These are phyloP conservation scores for Wickerhamiella bombiphila DNA, from an alignment of 805 yeast species.

Conservation along the genomic window DNA sequence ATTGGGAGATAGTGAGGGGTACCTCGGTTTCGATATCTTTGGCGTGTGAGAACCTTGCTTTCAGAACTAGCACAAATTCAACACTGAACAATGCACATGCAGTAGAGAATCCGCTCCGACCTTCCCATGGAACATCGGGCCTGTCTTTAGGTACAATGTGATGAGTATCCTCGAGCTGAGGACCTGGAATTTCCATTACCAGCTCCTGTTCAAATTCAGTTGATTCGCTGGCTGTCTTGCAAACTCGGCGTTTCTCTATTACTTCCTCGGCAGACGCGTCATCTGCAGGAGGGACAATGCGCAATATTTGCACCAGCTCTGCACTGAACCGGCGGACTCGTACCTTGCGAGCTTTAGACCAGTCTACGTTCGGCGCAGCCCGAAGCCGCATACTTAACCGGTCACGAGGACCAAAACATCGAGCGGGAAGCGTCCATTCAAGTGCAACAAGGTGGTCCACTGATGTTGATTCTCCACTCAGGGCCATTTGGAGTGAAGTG, in stretches of 20 bases:
- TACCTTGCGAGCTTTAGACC: conserved; percentile 25
- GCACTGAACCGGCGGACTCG: conserved; percentile 24
- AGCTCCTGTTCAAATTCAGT: conserved; percentile 19
- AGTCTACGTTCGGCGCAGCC: conserved; percentile 25
- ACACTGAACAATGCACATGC: conserved; percentile 23
- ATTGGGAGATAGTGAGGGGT: conserved; percentile 25
- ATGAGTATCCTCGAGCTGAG: conserved; percentile 15
- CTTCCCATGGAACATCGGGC: conserved; percentile 24
- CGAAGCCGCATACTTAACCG: conserved; percentile 19
- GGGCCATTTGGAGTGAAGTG: conserved; percentile 23
- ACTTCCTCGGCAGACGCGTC: conserved; percentile 20
- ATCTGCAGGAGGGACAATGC: not conserved
- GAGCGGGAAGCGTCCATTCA: conserved; percentile 22
- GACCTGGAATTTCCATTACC: conserved; percentile 20
- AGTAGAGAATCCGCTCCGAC: conserved; percentile 25
- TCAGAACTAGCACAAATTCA: conserved; percentile 22
- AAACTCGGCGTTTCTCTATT: conserved; percentile 20
- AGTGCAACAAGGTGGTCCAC: conserved; percentile 25
- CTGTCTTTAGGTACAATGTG: conserved; percentile 21
- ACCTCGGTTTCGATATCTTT: conserved; percentile 26
- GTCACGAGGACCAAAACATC: conserved; percentile 30
- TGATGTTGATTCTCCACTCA: conserved; percentile 17
- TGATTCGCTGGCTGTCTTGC: conserved; percentile 18
- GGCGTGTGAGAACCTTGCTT: conserved; percentile 25
- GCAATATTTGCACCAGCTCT: conserved; percentile 25